phyloP scores from a whole-genome alignment of 805 yeast species.

The Kuraishia cidri region DNA sequence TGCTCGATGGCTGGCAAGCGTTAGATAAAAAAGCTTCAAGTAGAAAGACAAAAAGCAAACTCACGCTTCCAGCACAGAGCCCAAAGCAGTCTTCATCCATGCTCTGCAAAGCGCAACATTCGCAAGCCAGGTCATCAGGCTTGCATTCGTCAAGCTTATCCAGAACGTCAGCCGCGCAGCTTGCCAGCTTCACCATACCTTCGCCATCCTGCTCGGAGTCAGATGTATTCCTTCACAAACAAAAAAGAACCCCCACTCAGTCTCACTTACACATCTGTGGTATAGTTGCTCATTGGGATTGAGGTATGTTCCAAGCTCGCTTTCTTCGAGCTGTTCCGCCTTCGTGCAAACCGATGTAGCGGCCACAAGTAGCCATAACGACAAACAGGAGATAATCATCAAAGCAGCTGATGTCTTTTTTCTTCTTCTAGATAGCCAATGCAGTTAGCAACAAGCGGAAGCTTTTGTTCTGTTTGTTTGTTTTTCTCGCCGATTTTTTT shows the following conservation, averaged over 20 bases:
- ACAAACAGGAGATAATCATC: too few relatives aligned
- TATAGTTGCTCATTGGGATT: background rate
- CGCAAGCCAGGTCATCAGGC: constrained; percentile 46
- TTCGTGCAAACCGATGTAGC: too few relatives aligned
- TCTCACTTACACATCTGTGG: background rate
- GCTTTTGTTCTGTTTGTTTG: too few relatives aligned
- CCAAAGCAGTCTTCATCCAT: constrained; percentile 35
- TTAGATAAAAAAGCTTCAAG: too few relatives aligned
- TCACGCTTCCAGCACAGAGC: constrained; percentile 31
- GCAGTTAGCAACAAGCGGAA: too few relatives aligned
- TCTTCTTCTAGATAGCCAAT: too few relatives aligned
- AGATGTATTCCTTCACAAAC: too few relatives aligned
- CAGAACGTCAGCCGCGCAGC: constrained; percentile 38
- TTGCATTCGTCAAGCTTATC: constrained; percentile 38
- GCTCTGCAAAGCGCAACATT: constrained; percentile 46
- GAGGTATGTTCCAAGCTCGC: background rate
- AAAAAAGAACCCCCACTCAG: background rate
- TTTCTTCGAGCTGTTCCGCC: background rate
- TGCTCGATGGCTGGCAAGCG: constrained; percentile 31
- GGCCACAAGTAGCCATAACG: too few relatives aligned
- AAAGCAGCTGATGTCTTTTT: too few relatives aligned
- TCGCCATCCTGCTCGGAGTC: constrained; percentile 11
- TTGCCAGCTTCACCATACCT: constrained; percentile 29
- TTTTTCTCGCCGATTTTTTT: too few relatives aligned
- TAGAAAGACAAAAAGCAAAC: background rate